These are phyloP conservation scores for Exophiala sideris DNA, from an alignment of 2,329 filamentous ascomycete species.

Conservation along the genomic window DNA sequence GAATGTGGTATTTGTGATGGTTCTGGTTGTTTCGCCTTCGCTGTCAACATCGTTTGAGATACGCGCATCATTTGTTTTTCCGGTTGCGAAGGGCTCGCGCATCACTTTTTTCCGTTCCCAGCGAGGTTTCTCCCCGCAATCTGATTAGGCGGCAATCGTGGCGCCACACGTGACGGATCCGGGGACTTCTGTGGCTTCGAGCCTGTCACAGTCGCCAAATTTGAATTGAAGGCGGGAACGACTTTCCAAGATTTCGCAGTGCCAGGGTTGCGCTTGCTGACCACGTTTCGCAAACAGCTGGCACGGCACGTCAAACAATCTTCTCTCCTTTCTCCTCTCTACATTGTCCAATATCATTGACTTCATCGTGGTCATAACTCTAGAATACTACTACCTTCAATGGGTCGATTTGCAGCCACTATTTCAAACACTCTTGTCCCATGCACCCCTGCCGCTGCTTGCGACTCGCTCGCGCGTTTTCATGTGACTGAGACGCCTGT, in stretches of 20 bases:
- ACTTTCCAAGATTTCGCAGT: not conserved
- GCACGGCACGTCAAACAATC: not conserved
- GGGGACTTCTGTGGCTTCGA: slow-evolving; percentile 6
- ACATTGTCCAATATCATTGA: not conserved
- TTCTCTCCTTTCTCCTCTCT: not conserved
- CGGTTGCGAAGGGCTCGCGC: no score
- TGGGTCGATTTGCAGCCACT: slow-evolving; percentile 25
- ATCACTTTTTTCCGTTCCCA: no score
- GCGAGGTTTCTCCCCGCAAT: no score
- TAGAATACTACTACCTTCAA: slow-evolving; percentile 20
- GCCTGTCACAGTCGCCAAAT: no score
- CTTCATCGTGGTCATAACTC: not conserved
- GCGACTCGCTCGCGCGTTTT: slow-evolving; percentile 13
- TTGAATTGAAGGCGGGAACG: not conserved
- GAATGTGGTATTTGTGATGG: no score
- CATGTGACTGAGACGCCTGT: slow-evolving; percentile 14
- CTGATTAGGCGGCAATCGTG: no score
- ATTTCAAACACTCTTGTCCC: slow-evolving; percentile 1
- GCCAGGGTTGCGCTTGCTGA: not conserved
- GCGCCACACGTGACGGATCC: slow-evolving; percentile 10
- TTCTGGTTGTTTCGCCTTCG: no score
- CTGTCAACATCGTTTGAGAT: no score
- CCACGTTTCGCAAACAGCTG: not conserved
- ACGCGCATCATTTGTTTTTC: no score
- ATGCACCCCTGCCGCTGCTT: slow-evolving; percentile 9